Conservation (phyloP, 805 yeast genomes). For the Nakazawaea peltata region DNA sequence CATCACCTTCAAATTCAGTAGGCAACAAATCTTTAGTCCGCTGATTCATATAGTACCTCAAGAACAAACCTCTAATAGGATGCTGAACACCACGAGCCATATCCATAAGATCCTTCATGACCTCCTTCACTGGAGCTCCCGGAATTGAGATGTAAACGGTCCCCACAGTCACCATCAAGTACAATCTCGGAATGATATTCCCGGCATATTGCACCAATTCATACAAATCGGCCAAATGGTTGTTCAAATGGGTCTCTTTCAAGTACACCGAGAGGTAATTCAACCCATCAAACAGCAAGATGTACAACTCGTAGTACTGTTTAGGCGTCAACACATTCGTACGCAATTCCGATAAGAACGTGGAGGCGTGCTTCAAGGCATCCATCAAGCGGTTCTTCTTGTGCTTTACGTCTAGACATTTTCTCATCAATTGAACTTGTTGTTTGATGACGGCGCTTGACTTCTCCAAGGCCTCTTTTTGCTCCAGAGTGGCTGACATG, state of each 20-base stretch:
- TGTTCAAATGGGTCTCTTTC: slow-evolving; percentile 56
- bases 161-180: slow-evolving; percentile 93
- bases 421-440: slow-evolving; percentile 71
- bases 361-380: slow-evolving; percentile 81
- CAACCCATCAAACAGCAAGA: slow-evolving; percentile 75
- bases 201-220: slow-evolving; percentile 95
- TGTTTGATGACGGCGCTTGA: slow-evolving; percentile 49
- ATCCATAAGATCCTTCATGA: slow-evolving; percentile 93
- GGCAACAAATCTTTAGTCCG: slow-evolving; percentile 65
- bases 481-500: slow-evolving; percentile 11
- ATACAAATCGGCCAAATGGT: slow-evolving; percentile 80
- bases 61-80: slow-evolving; percentile 85
- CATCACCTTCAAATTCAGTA: slow-evolving; percentile 12
- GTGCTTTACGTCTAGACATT: slow-evolving; percentile 41
- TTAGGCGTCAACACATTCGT: slow-evolving; percentile 74
- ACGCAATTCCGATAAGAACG: slow-evolving; percentile 73
- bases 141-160: slow-evolving; percentile 74
- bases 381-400: slow-evolving; percentile 64
- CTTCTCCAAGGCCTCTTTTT: slow-evolving; percentile 29
- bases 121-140: slow-evolving; percentile 75
- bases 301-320: slow-evolving; percentile 88
- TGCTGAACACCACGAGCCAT: slow-evolving; percentile 97
- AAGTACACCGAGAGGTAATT: slow-evolving; percentile 58
- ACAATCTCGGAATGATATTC: slow-evolving; percentile 83
- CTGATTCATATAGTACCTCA: slow-evolving; percentile 84